Evolutionary conservation across 2,329 filamentous ascomycete genomes (phyloP), one percentile per base, ranked within the genome.

Genomic region (Rachicladosporium sp.): DNA sequence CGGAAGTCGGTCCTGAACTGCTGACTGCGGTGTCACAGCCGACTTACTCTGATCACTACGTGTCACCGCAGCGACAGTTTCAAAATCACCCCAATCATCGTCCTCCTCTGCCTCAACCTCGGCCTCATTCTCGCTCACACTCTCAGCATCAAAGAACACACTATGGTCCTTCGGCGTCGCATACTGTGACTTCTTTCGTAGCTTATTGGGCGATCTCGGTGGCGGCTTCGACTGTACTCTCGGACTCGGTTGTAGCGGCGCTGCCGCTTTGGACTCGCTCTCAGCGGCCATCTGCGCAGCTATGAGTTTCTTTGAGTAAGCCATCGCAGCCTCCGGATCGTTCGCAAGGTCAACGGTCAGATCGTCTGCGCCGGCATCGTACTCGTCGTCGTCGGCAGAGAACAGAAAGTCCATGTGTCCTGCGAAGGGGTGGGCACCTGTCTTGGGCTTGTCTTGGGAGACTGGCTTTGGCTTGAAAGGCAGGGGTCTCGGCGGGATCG

Each of bases 41-140:
- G 23, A 27, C 23, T 27, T 27, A 27, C 23, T 27, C 23, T 10
- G 37, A 32, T 32, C 8, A 12, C 36, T 36, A 19, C 33, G 9
- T n/a, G 29, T 19, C 12, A 36, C 33, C 29, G 33, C 29, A 27
- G 12, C 33, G 19, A 27, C 33, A 15, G 27, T 34, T 41, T 58
- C 56, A 41, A 59, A 59, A 29, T 57, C 56, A 7, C 55, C 58
- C 44, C 57, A 59, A 7, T 58, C 57, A 37, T 58, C 55, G 31
- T 55, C 53, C 11, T 52, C 55, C 9, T 48, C 49, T 4, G 40
- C 42, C 5, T 52, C 51, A 27, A 8, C 23, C 4, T 40, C 31
- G 11, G 30, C 4, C 19, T n/a, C 21, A 29, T 52, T 33, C 13
- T 51, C 47, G 19, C 50, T 51, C 8, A 50, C 38, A 32, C 54